These are phyloP conservation scores for Leptographium radiaticola DNA, from an alignment of 2,329 filamentous ascomycete species.

Conservation along the genomic window DNA sequence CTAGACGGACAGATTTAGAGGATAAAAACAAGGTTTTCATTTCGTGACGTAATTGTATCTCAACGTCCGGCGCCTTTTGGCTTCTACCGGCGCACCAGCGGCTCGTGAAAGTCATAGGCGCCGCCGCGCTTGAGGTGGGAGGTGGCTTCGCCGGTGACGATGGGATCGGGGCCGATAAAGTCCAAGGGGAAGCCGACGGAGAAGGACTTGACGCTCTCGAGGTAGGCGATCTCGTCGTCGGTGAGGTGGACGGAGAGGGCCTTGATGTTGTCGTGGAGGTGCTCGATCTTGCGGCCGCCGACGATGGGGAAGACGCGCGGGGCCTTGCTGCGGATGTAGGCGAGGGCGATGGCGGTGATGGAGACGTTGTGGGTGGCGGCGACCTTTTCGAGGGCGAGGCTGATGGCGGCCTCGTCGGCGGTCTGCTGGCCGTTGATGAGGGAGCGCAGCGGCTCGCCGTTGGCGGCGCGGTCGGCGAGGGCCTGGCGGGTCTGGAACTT, in stretches of 20 bases:
- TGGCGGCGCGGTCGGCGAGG: constrained; percentile 14
- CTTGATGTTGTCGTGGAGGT: constrained; percentile 41
- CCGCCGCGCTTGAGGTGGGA: not conserved
- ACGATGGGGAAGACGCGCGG: constrained; percentile 40
- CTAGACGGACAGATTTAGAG: too few species aligned
- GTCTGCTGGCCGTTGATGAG: constrained; percentile 20
- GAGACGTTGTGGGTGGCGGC: constrained; percentile 40
- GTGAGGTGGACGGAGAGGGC: constrained; percentile 36
- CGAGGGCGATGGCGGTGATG: constrained; percentile 45
- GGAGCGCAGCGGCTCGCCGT: constrained; percentile 26
- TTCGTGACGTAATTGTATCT: too few species aligned
- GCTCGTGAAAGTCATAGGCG: constrained; percentile 5
- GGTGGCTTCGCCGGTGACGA: constrained; percentile 4
- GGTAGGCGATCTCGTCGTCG: constrained; percentile 37
- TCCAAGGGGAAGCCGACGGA: constrained; percentile 41
- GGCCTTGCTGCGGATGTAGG: constrained; percentile 37
- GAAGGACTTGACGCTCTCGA: constrained; percentile 40
- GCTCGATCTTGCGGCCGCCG: constrained; percentile 37
- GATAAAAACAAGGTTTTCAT: too few species aligned
- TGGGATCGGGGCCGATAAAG: constrained; percentile 22
- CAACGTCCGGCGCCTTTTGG: too few species aligned
- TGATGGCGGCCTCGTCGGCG: constrained; percentile 37
- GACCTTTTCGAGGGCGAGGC: constrained; percentile 45
- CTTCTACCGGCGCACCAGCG: constrained; percentile 3
- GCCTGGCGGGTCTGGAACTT: constrained; percentile 29